Evolutionary conservation across 805 yeast species (phyloP).

Genomic region (Pichia sporocuriosa): DNA sequence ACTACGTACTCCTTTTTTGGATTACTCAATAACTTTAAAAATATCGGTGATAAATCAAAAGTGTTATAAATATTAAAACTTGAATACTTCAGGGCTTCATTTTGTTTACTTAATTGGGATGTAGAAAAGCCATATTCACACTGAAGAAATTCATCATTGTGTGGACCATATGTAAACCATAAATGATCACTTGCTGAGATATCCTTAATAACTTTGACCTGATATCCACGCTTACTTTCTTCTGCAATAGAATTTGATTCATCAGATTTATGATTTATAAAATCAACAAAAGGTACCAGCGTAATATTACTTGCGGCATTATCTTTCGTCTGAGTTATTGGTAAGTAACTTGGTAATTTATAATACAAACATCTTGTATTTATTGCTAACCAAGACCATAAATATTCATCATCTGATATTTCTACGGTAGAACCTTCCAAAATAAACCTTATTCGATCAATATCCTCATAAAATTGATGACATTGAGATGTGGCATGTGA

Average conservation of each 20-base stretch:
- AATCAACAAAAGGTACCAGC: constrained; percentile 87
- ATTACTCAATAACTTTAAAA: constrained; percentile 1
- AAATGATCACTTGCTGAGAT: constrained; percentile 47
- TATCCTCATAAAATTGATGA: constrained; percentile 39
- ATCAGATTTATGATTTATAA: constrained; percentile 58
- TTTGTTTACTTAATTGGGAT: constrained; percentile 56
- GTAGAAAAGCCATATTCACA: constrained; percentile 84
- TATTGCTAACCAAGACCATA: constrained; percentile 80
- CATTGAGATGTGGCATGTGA: constrained; percentile 37
- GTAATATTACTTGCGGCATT: constrained; percentile 62
- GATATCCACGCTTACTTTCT: constrained; percentile 43
- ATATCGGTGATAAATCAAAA: constrained; percentile 13
- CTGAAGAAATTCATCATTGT: constrained; percentile 71
- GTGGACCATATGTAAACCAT: constrained; percentile 79
- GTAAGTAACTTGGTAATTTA: constrained; percentile 41
- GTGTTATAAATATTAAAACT: constrained; percentile 3
- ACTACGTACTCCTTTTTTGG: constrained; percentile 4
- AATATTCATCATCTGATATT: constrained; percentile 29
- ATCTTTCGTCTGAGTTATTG: constrained; percentile 28
- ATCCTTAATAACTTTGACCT: constrained; percentile 34
- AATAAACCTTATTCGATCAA: constrained; percentile 21
- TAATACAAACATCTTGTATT: constrained; percentile 88
- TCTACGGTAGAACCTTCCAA: background rate
- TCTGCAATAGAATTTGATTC: constrained; percentile 48
- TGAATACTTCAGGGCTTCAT: constrained; percentile 8